Evolutionary conservation across 768 basidiomycete genomes (phyloP), one percentile per base, ranked within the genome.

Genomic region (Pleurotus eryngii): DNA sequence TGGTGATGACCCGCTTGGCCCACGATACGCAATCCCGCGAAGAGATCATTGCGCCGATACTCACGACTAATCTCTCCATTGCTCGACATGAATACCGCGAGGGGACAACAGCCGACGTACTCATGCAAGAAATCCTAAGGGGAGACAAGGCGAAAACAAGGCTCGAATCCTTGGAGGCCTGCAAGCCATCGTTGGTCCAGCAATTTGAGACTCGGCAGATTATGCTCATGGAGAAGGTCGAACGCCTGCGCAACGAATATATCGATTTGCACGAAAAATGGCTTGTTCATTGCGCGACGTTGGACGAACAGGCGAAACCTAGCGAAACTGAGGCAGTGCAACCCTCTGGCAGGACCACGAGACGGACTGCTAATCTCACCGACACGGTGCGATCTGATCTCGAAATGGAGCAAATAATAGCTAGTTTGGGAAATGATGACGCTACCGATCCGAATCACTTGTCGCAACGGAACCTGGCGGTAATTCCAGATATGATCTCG

Each of bases 361-460:
- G 91, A 26, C 84, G 92, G 22, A 79, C 86, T 47, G 86, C 88
- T 0, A 74, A 73, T 43, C 73, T 91, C 60, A 92, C 92, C 24
- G 95, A 97, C 70, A 87, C 92, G 12, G 95, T 95, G 14, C 87
- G 93, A 3, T 94, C 95, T 15, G 95, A 98, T 71, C 80, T 96
- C 57, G 96, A 98, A 76, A 95, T 97, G 85, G 92, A 97, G 65
- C 93, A 95, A 72, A 94, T 98, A 67, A 90, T 98, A 57, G 92
- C 92, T n/a, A 92, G 88, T 65, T 76, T 97, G 40, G 94, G 92
- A 22, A 90, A 88, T 63, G 93, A 96, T 61, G 95, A 96, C 59
- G 84, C 92, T 27, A 91, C 88, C n/a, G 95, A 98, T 70, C 92
- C 95, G 0, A 89, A 84, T 61, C 84, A 90, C 60, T 84, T 97